These are phyloP conservation scores for Claviceps sp. DNA, from an alignment of 2,329 filamentous ascomycete genomes.

Conservation along the genomic window DNA sequence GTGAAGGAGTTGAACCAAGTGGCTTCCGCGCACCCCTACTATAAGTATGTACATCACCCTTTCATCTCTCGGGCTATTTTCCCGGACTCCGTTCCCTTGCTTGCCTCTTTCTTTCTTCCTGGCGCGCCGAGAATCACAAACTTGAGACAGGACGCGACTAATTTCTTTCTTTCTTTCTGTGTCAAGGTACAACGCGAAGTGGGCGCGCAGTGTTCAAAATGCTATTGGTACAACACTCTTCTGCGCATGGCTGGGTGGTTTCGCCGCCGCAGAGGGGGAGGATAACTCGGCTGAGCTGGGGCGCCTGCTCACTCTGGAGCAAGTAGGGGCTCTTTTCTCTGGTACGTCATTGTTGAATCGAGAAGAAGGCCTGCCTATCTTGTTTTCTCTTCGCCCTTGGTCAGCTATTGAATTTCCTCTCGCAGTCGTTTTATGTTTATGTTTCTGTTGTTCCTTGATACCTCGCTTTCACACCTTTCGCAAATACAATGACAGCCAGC, in stretches of 20 bases:
- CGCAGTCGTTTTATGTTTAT: not conserved
- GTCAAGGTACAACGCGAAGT: conserved; percentile 65
- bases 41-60: conserved; percentile 50
- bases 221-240: conserved; percentile 47
- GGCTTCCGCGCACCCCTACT: conserved; percentile 83
- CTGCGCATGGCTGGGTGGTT: conserved; percentile 67
- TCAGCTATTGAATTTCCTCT: not conserved
- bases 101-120: not conserved
- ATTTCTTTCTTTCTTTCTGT: not conserved
- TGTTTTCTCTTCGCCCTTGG: too few species aligned
- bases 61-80: too few species aligned
- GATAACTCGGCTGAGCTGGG: conserved; percentile 38
- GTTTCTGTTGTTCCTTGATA: not conserved
- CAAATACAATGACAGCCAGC: too few species aligned
- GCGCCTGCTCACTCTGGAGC: conserved; percentile 72
- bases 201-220: conserved; percentile 74
- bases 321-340: conserved; percentile 65
- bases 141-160: not conserved
- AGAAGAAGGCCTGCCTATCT: too few species aligned
- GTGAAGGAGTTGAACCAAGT: conserved; percentile 56
- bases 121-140: not conserved
- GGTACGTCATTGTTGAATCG: conserved; percentile 31
- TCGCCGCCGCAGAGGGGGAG: conserved; percentile 26
- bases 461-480: not conserved
- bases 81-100: too few species aligned